phyloP scores from a whole-genome alignment of 805 yeast genomes.

The Pachysolen tannophilus region DNA sequence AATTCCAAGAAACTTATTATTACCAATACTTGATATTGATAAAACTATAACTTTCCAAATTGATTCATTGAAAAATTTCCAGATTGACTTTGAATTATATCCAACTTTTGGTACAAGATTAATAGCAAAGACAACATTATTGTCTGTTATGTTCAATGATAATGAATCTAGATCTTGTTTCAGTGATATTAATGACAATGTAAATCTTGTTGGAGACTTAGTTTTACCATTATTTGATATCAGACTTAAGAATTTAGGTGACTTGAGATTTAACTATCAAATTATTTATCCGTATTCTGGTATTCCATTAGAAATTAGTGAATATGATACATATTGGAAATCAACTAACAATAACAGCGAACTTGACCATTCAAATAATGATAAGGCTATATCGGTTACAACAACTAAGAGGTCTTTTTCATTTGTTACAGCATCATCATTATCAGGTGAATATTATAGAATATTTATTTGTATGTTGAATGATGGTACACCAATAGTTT shows the following conservation, averaged over 20 bases:
- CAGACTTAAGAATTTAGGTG: constrained; percentile 76
- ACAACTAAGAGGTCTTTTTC: constrained; percentile 42
- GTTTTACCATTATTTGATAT: constrained; percentile 75
- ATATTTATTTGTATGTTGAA: constrained; percentile 61
- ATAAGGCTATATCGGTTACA: constrained; percentile 10
- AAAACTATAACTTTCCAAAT: constrained; percentile 73
- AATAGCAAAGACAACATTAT: constrained; percentile 81
- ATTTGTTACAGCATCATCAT: constrained; percentile 85
- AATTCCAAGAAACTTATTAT: constrained; percentile 77
- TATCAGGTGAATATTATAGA: constrained; percentile 72
- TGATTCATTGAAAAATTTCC: constrained; percentile 64
- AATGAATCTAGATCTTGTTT: constrained; percentile 13
- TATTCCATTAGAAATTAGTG: constrained; percentile 74
- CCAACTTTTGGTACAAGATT: constrained; percentile 93
- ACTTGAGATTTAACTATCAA: constrained; percentile 66
- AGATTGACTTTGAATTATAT: constrained; percentile 80
- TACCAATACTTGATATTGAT: constrained; percentile 68
- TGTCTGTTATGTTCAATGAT: constrained; percentile 42
- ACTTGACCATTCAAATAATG: not conserved
- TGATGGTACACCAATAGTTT: constrained; percentile 82
- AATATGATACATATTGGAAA: constrained; percentile 96
- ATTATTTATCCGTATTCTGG: constrained; percentile 88
- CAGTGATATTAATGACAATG: constrained; percentile 30
- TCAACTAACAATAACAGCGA: constrained; percentile 51
- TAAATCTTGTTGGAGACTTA: constrained; percentile 27